phyloP scores from a whole-genome alignment of 2,329 filamentous ascomycete species.

The Waltergamsia citrina region DNA sequence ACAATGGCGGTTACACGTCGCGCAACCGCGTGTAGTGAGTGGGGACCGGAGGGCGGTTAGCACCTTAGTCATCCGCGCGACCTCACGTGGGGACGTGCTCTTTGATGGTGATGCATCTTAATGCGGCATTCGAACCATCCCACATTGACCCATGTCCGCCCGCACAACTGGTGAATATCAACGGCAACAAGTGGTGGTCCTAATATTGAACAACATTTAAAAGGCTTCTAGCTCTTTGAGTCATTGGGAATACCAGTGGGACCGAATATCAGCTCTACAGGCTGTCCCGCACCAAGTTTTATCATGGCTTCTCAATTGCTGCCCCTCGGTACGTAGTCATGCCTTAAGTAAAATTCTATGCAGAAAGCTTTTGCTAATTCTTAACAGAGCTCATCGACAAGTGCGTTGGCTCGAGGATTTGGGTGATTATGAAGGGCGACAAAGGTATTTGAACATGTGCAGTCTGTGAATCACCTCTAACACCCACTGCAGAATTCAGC shows the following conservation, averaged over 20 bases:
- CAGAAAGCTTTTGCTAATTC: constrained; percentile 1
- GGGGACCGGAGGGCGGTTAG: neutral
- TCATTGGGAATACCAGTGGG: too few species aligned
- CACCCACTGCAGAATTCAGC: constrained; percentile 64
- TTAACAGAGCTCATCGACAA: constrained; percentile 89
- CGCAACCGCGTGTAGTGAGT: constrained; percentile 1
- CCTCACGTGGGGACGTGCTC: constrained; percentile 21
- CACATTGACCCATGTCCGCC: too few species aligned
- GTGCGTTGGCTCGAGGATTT: constrained; percentile 94
- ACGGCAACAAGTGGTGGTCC: too few species aligned
- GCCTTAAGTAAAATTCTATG: too few species aligned
- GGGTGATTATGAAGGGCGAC: constrained; percentile 99
- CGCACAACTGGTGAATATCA: too few species aligned
- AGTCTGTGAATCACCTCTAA: neutral
- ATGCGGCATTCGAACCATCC: too few species aligned
- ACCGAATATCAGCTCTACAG: neutral
- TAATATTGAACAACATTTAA: too few species aligned
- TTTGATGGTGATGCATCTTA: neutral
- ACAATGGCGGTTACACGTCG: too few species aligned
- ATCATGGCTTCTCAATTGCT: constrained; percentile 66
- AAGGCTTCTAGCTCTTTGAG: too few species aligned
- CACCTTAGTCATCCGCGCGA: constrained; percentile 25
- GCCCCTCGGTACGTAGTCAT: constrained; percentile 51
- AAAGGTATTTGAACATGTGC: constrained; percentile 53
- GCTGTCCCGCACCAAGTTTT: constrained; percentile 2